Evolutionary conservation across 345 rosid genomes (phyloP).

Genomic region (Viola odorata): DNA sequence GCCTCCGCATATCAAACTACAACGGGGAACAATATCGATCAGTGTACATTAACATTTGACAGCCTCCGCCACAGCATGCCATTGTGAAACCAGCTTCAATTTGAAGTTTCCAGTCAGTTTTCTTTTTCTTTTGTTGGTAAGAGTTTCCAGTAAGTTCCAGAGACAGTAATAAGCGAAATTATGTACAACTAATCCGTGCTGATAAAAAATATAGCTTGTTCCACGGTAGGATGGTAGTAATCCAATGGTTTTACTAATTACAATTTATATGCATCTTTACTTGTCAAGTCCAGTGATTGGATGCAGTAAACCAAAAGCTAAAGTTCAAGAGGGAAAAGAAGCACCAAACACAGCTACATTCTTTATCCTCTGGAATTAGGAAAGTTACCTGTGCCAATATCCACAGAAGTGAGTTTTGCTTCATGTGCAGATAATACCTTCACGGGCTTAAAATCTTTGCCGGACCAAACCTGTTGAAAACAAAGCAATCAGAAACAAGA

Average conservation of each 20-base stretch:
- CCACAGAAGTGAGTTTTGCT: constrained; percentile 69
- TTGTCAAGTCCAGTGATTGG: too few species aligned
- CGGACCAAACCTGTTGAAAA: constrained; percentile 78
- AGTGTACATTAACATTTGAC: neutral
- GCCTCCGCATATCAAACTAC: neutral
- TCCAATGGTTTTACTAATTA: too few species aligned
- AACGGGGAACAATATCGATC: neutral
- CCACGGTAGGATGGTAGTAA: too few species aligned
- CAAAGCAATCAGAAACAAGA: constrained; percentile 4
- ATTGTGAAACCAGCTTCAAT: neutral
- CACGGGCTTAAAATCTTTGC: constrained; percentile 79
- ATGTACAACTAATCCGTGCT: too few species aligned
- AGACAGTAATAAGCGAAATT: too few species aligned
- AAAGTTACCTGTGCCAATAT: constrained; percentile 47
- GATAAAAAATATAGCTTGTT: too few species aligned
- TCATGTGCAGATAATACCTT: constrained; percentile 76
- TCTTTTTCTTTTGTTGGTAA: too few species aligned
- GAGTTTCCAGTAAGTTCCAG: too few species aligned
- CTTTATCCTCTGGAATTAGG: neutral
- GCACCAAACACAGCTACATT: neutral
- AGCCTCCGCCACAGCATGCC: constrained; percentile 1
- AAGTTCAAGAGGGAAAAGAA: neutral
- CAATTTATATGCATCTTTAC: too few species aligned
- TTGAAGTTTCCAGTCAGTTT: too few species aligned
- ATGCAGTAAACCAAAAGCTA: neutral